Conservation (phyloP, 371 early-diverging fungal genomes). For the Conidiobolus coronatus region DNA sequence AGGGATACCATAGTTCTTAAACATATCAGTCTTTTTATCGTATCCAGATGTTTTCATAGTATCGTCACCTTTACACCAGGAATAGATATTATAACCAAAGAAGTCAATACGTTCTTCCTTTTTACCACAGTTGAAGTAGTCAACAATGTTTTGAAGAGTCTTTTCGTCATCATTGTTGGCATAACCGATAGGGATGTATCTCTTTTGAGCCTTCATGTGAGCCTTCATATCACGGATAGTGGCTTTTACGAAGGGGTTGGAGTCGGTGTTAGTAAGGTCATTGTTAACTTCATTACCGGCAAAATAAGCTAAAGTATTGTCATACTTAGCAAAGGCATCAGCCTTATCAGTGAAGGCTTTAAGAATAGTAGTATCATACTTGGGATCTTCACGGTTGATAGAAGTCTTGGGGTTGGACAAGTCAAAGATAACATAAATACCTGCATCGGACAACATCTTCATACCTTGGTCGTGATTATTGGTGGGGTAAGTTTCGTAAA, state of each 20-base stretch:
- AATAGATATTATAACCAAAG: constrained; percentile 44
- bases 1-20: constrained; percentile 24
- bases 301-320: constrained; percentile 43
- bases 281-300: constrained; percentile 66
- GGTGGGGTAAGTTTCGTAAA: constrained; percentile 31
- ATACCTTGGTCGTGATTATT: constrained; percentile 57
- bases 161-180: constrained; percentile 51
- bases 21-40: constrained; percentile 25
- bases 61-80: constrained; percentile 28
- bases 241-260: constrained; percentile 50
- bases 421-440: constrained; percentile 49
- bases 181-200: constrained; percentile 52
- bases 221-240: constrained; percentile 42
- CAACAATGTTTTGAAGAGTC: constrained; percentile 37
- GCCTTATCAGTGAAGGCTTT: constrained; percentile 28
- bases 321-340: constrained; percentile 35
- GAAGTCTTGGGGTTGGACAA: constrained; percentile 32
- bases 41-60: constrained; percentile 30
- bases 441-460: constrained; percentile 34
- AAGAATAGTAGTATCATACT: constrained; percentile 29
- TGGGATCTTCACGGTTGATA: constrained; percentile 38
- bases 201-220: constrained; percentile 19
- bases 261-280: constrained; percentile 30
- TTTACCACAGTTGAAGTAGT: constrained; percentile 51
- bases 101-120: constrained; percentile 37